Base-by-base conservation (phyloP, 306 rosid genomes). In the barrel medic (Medicago truncatula) region DNA sequence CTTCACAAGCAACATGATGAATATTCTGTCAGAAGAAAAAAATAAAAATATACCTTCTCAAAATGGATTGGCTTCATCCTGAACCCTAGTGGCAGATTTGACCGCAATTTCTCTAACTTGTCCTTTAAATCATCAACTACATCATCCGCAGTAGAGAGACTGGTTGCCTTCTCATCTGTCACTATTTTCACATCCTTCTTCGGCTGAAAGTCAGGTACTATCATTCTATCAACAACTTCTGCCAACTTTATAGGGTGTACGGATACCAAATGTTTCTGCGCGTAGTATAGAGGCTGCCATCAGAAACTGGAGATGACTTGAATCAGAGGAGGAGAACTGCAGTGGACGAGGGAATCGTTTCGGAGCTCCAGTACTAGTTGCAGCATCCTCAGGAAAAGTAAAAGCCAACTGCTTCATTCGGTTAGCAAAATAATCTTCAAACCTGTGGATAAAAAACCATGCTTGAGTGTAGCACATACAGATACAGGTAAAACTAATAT, bases 21-120 rank as follows among this genome's bases (percentile, higher is more conserved):
- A 64, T 36, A 21, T 36, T 46, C 63, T 47, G 39, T 47, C 15
- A 60, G 62, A 31, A 16, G 11, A 69, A 65, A 43, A 28, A 56
- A 61, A 52, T 44, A 78, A 21, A 20, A 40, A 75, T 17, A 56
- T 4, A 95, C 98, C 97, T 95, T 95, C 80, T 95, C 99, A 60
- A 95, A 95, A 62, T 88, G 97, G 84, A 95, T 65, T n/a, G 99
- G 99, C 65, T 86, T 95, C 99, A 95, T 92, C 87, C 93, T 85
- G 87, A 87, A 92, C 41, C 86, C 96, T 18, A 86, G 87, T 2
- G 76, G 85, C 64, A 92, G 88, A 47, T 62, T 88, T 70, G 84
- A 46, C 16, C 83, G 83, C 54, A 79, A 84, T 7, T 84, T 88
- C 84, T 92, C 97, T 75, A 92, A 83, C 85, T 77, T 95, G 53